phyloP scores from a whole-genome alignment of 352 stramenopile species.

The Globisporangium orthogonon region DNA sequence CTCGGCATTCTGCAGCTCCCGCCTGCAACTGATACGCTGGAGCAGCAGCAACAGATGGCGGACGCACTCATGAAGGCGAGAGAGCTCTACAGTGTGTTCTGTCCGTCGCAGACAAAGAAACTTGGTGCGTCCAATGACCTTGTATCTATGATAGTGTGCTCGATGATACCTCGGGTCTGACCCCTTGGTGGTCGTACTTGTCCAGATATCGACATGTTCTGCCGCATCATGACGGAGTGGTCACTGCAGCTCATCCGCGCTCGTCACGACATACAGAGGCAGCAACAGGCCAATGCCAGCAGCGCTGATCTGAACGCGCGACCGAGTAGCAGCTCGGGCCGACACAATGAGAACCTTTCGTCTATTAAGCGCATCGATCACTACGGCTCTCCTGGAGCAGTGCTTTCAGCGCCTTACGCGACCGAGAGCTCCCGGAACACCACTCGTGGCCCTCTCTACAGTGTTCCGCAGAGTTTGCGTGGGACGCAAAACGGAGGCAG shows the following conservation, averaged over 20 bases:
- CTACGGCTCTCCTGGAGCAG: background rate
- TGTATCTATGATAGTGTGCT: no score
- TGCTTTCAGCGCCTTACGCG: slow-evolving; percentile 48
- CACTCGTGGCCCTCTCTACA: background rate
- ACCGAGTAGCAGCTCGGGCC: background rate
- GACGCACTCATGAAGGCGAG: slow-evolving; percentile 17
- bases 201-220: slow-evolving; percentile 72
- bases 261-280: slow-evolving; percentile 25
- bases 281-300: background rate
- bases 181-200: background rate
- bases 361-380: slow-evolving; percentile 2
- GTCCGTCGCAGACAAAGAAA: slow-evolving; percentile 54
- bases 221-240: slow-evolving; percentile 77
- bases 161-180: background rate
- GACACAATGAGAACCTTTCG: background rate
- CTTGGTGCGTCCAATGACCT: slow-evolving; percentile 22
- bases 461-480: slow-evolving; percentile 7
- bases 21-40: background rate
- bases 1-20: slow-evolving; percentile 39
- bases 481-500: slow-evolving; percentile 1
- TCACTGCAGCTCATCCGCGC: slow-evolving; percentile 49
- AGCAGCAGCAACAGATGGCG: slow-evolving; percentile 10
- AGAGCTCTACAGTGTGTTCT: slow-evolving; percentile 69
- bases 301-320: background rate
- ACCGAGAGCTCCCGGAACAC: slow-evolving; percentile 17